Evolutionary conservation across 495 filamentous ascomycete genomes (phyloP), one percentile per base, ranked within the genome.

Genomic region (Aspergillus coremiiformis): DNA sequence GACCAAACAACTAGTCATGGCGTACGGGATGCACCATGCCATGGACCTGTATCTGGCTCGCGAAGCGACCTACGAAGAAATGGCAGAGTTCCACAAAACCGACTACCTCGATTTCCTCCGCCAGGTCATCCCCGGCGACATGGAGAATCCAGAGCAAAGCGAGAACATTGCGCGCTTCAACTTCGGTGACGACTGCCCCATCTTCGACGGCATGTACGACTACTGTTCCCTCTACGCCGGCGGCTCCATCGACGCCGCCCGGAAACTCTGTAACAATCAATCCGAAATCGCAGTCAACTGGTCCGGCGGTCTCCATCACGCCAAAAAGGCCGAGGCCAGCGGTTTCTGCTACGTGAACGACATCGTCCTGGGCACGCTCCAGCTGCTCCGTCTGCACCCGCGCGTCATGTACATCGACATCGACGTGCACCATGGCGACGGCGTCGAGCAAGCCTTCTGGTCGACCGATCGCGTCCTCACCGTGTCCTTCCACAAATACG

Each of bases 261-360:
- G 89, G 53, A 93, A 92, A 66, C 80, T 98, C 30, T 86, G 84
- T 59, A 84, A 86, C 61, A 75, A 84, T 30, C 87, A 96, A 69
- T 86, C 89, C 21, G 84, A 95, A 62, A 97, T 98, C 59, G 93
- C 93, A 10, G 91, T 97, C 73, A 96, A 95, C 67, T 98, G 93
- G 93, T 92, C 90, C n/a, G 93, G 93, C 17, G 93, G 93, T 3
- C 75, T 98, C n/a, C 93, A 98, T 64, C 93, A 98, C 67, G 93
- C 93, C 22, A 95, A 96, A 65, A 95, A 94, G 61, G 82, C 84
- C 62, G 88, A 95, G 67, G 93, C 94, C 15, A 87, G 83, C 44
- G 93, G 93, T 5, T 98, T 98, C 71, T 98, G 93, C 72, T 98
- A 98, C 70, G 84, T 96, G 61, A 98, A 98, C 66, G 93, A 98